These are phyloP conservation scores for Rhizopogon vesiculosus DNA, from an alignment of 768 basidiomycete species.

Conservation along the genomic window DNA sequence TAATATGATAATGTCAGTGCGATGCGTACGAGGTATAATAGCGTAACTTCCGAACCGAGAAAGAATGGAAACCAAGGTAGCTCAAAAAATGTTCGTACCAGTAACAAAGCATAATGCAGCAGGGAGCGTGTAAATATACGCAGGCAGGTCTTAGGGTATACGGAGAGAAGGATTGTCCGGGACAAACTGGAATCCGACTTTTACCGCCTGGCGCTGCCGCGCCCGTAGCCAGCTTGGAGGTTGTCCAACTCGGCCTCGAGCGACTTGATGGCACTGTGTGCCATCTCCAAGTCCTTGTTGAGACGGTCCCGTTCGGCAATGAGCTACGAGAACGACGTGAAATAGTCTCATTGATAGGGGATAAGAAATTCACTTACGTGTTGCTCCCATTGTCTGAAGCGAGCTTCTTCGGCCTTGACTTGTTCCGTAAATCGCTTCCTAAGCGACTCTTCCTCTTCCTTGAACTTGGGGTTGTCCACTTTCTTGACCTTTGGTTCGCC, in stretches of 20 bases:
- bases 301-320: constrained; percentile 97
- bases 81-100: constrained; percentile 20
- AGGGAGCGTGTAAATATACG: constrained; percentile 11
- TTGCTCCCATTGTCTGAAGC: constrained; percentile 99
- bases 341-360: constrained; percentile 1
- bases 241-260: constrained; percentile 89
- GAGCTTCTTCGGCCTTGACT: constrained; percentile 96
- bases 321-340: constrained; percentile 48
- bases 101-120: constrained; percentile 1
- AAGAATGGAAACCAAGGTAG: constrained; percentile 4
- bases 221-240: constrained; percentile 80
- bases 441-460: constrained; percentile 96
- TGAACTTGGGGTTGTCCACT: constrained; percentile 99
- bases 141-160: constrained; percentile 22
- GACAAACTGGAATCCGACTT: not conserved
- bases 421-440: constrained; percentile 99
- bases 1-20: constrained; percentile 3
- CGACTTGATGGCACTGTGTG: constrained; percentile 87
- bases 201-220: constrained; percentile 42
- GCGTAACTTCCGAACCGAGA: constrained; percentile 10
- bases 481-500: constrained; percentile 99
- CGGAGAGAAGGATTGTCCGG: not conserved
- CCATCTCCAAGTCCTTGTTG: constrained; percentile 96
- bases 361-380: constrained; percentile 54
- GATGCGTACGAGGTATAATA: constrained; percentile 10